phyloP scores from a whole-genome alignment of 108 stramenopile species.

The Discostella stelligeroides region DNA sequence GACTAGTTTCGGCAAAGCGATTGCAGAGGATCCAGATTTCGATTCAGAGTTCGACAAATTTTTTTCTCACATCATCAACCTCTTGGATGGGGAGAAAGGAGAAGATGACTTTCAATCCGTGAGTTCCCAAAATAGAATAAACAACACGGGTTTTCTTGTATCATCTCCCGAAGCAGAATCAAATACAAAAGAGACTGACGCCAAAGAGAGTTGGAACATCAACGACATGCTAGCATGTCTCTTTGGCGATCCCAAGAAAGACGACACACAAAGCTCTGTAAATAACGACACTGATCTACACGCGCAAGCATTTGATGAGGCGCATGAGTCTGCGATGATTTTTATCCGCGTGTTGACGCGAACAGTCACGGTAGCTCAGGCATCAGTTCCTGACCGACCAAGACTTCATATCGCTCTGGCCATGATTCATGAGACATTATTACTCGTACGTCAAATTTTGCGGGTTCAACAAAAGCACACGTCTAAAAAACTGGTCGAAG shows the following conservation, averaged over 20 bases:
- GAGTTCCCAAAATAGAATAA: neutral
- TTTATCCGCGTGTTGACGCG: constrained; percentile 53
- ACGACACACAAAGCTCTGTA: constrained; percentile 4
- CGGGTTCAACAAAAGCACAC: constrained; percentile 75
- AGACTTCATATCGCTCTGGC: constrained; percentile 67
- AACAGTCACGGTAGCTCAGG: constrained; percentile 68
- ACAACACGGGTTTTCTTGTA: neutral
- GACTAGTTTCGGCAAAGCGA: constrained; percentile 77
- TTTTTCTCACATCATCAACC: constrained; percentile 60
- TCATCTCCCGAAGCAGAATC: neutral
- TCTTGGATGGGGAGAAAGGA: constrained; percentile 67
- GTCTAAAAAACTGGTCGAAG: constrained; percentile 54
- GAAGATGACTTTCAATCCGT: constrained; percentile 16
- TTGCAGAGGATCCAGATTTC: constrained; percentile 81
- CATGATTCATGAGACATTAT: constrained; percentile 68
- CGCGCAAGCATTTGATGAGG: constrained; percentile 40
- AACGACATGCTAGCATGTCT: constrained; percentile 39
- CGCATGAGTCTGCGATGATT: constrained; percentile 38
- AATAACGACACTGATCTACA: constrained; percentile 8
- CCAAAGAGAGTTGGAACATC: constrained; percentile 23
- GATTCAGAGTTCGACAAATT: constrained; percentile 80
- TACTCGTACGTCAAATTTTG: constrained; percentile 69
- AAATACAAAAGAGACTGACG: neutral
- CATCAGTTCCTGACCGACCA: constrained; percentile 69
- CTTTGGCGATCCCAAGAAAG: constrained; percentile 18